Conservation (phyloP, 176 grass and related monocot species). For the Phoenix roebelenii region DNA sequence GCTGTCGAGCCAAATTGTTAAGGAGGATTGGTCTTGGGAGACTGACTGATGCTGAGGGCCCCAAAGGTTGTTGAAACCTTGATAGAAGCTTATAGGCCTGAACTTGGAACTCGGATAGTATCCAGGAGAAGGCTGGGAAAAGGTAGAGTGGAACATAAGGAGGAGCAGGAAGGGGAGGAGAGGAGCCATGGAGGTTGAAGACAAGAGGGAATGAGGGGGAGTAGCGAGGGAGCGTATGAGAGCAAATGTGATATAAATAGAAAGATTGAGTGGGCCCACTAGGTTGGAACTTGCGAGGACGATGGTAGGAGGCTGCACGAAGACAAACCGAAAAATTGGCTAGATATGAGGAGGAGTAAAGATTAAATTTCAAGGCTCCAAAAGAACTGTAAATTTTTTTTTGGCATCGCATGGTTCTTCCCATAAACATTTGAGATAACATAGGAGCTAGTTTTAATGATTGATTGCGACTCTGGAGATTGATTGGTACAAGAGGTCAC, state of each 20-base stretch:
- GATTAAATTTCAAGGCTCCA: too few relatives aligned
- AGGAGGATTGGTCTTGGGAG: constrained; percentile 14
- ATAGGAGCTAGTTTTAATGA: too few relatives aligned
- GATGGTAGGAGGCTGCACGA: neutral
- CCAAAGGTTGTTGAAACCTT: constrained; percentile 56
- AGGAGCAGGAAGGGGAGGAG: constrained; percentile 15
- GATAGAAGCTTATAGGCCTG: constrained; percentile 34
- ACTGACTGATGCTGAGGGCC: constrained; percentile 57
- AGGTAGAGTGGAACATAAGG: constrained; percentile 9
- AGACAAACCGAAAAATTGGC: neutral
- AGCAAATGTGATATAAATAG: neutral
- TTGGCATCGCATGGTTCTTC: too few relatives aligned
- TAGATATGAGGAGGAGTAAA: too few relatives aligned
- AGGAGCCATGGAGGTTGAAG: constrained; percentile 1
- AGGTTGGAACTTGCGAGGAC: neutral
- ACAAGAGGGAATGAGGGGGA: neutral
- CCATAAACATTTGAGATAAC: too few relatives aligned
- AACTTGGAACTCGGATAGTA: constrained; percentile 59
- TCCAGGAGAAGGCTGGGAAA: constrained; percentile 66
- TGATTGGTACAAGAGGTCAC: too few relatives aligned
- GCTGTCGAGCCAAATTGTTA: constrained; percentile 60
- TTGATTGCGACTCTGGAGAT: too few relatives aligned
- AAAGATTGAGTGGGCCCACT: neutral
- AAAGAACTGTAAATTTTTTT: too few relatives aligned
- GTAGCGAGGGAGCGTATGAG: neutral